These are phyloP conservation scores for Candida loeiensis DNA, from an alignment of 805 yeast genomes.

Conservation along the genomic window DNA sequence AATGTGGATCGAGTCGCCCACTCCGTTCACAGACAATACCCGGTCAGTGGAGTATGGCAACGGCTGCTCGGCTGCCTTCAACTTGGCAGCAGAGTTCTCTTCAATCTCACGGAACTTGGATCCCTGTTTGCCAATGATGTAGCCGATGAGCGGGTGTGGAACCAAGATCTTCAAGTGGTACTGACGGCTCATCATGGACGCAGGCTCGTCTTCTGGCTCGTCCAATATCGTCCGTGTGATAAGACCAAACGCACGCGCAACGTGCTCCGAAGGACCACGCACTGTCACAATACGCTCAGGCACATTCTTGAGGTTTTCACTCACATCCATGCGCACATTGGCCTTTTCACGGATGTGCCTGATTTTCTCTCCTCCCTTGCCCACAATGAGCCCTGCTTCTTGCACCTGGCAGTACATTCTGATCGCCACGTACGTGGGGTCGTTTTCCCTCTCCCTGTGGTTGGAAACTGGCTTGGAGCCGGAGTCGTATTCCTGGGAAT, in stretches of 20 bases:
- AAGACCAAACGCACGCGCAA: conserved; percentile 78
- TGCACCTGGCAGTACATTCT: conserved; percentile 73
- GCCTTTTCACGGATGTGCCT: conserved; percentile 61
- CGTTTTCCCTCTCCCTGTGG: conserved; percentile 43
- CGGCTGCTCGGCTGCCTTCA: conserved; percentile 68
- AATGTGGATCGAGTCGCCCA: conserved; percentile 82
- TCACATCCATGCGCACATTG: conserved; percentile 61
- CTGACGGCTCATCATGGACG: conserved; percentile 50
- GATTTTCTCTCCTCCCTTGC: conserved; percentile 76
- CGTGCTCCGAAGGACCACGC: conserved; percentile 71
- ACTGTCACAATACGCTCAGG: conserved; percentile 74
- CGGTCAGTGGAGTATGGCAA: conserved; percentile 78
- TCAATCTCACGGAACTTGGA: conserved; percentile 75
- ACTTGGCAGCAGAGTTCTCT: conserved; percentile 71
- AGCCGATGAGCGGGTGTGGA: conserved; percentile 79
- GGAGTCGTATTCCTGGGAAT: conserved; percentile 1
- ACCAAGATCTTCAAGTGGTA: conserved; percentile 59
- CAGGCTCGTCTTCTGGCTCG: conserved; percentile 63
- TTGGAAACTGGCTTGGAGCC: conserved; percentile 33
- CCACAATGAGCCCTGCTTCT: conserved; percentile 73
- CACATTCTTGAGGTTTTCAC: conserved; percentile 67
- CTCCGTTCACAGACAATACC: conserved; percentile 65
- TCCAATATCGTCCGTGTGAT: conserved; percentile 62
- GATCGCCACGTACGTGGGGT: conserved; percentile 61
- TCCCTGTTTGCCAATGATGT: conserved; percentile 75